A percentile compares a stretch with the other conserved stretches of the same genome.
These are phyloP conservation scores for Mycena maculata DNA, from an alignment of 768 basidiomycete species.

Conservation along the genomic window DNA sequence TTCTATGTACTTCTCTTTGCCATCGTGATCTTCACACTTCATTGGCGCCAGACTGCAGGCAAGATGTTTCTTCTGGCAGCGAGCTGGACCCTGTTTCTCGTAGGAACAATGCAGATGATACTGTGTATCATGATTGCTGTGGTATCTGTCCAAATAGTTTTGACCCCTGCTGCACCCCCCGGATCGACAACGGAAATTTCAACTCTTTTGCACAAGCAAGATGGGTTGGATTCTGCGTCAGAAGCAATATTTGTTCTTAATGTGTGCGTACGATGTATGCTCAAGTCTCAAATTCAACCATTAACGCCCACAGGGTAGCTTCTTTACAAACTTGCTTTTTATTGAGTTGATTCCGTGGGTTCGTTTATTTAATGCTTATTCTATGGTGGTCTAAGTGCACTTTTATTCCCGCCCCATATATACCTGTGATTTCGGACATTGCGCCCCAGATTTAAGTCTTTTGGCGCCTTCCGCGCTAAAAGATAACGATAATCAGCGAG, in stretches of 20 bases:
- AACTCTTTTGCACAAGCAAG: neutral
- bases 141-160: constrained; percentile 7
- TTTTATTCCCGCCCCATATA: no score
- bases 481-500: no score
- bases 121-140: constrained; percentile 1
- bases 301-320: neutral
- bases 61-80: constrained; percentile 8
- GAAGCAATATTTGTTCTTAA: constrained; percentile 1
- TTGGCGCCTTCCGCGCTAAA: no score
- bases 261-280: neutral
- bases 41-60: neutral
- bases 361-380: neutral
- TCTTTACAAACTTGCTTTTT: constrained; percentile 3
- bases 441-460: no score
- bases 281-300: neutral
- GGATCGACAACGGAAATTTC: neutral
- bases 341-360: neutral
- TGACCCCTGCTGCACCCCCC: neutral
- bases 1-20: constrained; percentile 6
- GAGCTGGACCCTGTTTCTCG: constrained; percentile 1
- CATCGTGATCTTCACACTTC: constrained; percentile 6
- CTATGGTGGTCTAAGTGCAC: no score
- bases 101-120: constrained; percentile 4
- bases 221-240: neutral
- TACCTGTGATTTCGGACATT: no score